Evolutionary conservation across 148 eudicot genomes (phyloP), one percentile per base, ranked within the genome.

Genomic region (Arbutus unedo): DNA sequence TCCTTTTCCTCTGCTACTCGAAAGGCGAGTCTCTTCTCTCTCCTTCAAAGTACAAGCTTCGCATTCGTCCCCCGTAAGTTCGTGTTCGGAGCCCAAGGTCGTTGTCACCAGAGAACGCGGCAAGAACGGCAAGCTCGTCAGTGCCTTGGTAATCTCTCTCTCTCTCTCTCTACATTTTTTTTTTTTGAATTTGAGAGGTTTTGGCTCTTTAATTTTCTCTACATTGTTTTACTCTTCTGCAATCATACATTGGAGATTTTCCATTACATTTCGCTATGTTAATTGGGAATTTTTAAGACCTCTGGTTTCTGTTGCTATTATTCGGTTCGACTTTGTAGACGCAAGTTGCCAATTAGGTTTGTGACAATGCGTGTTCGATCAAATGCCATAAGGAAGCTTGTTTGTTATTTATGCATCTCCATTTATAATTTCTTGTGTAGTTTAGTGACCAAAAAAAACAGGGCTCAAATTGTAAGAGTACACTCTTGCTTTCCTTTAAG

Each of bases 21-120:
- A 14, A 48, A 23, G 81, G 71, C 80, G 80, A 14, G 1, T 56
- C 38, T 76, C 43, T 43, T 60, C 71, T 51, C 80, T 48, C 23
- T 82, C 82, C 25, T 41, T 81, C 80, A 44, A 76, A 19, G 74
- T 85, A 4, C 85, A 68, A 54, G 86, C 86, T 38, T 79, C 82
- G 62, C 75, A 55, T 67, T 78, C 87, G 13, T 70, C 89, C 21
- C 66, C 90, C 9, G 85, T 83, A 21, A 4, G 71, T 0, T 77
- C 86, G 55, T 60, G 50, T n/a, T 82, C 79, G 23, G 83, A 73
- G 38, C 93, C 89, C 8, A 80, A 92, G 31, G 98, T 95, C 38
- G 97, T 95, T 11, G 98, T 95, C 19, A 95, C 98, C 66, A 84
- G 98, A 86, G 97, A 95, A 81, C 94, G 93, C 6, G 98, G 97